These are phyloP conservation scores for Ascochyta fabae DNA, from an alignment of 2,329 filamentous ascomycete species.

Conservation along the genomic window DNA sequence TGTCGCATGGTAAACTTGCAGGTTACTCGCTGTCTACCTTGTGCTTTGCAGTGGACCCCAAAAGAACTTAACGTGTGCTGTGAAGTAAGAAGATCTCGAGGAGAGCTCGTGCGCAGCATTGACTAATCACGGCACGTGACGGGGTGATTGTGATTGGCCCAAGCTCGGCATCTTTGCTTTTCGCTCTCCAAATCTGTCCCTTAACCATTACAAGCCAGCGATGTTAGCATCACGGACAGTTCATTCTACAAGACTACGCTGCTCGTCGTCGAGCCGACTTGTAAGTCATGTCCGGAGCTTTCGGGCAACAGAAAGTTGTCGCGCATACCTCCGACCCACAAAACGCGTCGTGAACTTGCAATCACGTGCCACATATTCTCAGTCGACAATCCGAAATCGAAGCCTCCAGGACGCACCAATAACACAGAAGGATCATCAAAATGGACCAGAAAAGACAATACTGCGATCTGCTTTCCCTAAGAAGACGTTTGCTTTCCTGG, in stretches of 20 bases:
- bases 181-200: constrained; percentile 2
- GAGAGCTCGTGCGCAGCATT: background rate
- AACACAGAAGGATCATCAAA: background rate
- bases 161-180: background rate
- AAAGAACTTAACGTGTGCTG: too few relatives aligned
- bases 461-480: constrained; percentile 42
- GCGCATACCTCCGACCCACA: background rate
- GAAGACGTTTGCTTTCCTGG: constrained; percentile 38
- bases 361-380: constrained; percentile 6
- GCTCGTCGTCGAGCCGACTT: background rate
- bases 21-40: too few relatives aligned
- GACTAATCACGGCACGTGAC: constrained; percentile 1
- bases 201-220: constrained; percentile 2
- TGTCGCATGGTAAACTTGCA: too few relatives aligned
- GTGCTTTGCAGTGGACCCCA: too few relatives aligned
- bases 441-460: background rate
- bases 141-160: constrained; percentile 5
- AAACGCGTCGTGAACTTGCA: constrained; percentile 11
- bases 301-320: background rate
- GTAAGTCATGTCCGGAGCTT: background rate
- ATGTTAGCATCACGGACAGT: constrained; percentile 6
- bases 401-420: too few relatives aligned
- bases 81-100: too few relatives aligned
- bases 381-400: background rate
- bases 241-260: background rate